A percentile compares a stretch with the other conserved stretches of the same genome.
Conservation (phyloP, 805 yeast species). For the Kodamaea lidongshanica region DNA sequence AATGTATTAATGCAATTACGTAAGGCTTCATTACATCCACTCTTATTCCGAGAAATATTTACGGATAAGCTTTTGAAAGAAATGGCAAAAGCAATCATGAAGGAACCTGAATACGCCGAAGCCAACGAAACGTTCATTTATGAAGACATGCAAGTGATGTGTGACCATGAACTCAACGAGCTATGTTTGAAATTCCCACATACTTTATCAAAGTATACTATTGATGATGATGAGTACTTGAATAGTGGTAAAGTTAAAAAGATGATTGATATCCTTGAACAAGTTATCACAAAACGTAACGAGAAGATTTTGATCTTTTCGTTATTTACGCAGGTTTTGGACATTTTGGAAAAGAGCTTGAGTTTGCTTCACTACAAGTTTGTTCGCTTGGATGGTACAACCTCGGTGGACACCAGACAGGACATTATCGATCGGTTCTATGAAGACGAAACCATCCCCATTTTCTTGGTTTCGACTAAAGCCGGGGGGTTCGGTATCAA, state of each 20-base stretch:
- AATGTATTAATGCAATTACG: slow-evolving; percentile 84
- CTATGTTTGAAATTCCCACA: slow-evolving; percentile 68
- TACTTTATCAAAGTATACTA: slow-evolving; percentile 48
- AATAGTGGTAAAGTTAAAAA: slow-evolving; percentile 70
- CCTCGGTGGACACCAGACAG: slow-evolving; percentile 90
- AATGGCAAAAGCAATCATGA: slow-evolving; percentile 78
- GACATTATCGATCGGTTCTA: slow-evolving; percentile 84
- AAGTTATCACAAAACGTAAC: slow-evolving; percentile 49
- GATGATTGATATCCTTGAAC: slow-evolving; percentile 52
- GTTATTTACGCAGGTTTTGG: slow-evolving; percentile 86
- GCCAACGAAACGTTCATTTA: slow-evolving; percentile 73
- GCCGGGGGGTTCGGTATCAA: slow-evolving; percentile 99
- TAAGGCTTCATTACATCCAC: slow-evolving; percentile 90
- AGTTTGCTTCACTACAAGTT: slow-evolving; percentile 61
- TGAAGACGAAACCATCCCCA: slow-evolving; percentile 74
- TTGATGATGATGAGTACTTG: slow-evolving; percentile 50
- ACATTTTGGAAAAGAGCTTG: slow-evolving; percentile 74
- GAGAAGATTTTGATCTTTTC: slow-evolving; percentile 80
- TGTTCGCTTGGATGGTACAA: slow-evolving; percentile 85
- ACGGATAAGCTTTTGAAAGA: slow-evolving; percentile 45
- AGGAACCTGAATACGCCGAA: slow-evolving; percentile 69
- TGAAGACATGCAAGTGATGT: slow-evolving; percentile 95
- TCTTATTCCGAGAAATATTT: slow-evolving; percentile 66
- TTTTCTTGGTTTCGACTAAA: slow-evolving; percentile 84
- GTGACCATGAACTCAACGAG: slow-evolving; percentile 78